Conservation (phyloP, 176 grass and related monocot species). For the Triticum timopheevii region DNA sequence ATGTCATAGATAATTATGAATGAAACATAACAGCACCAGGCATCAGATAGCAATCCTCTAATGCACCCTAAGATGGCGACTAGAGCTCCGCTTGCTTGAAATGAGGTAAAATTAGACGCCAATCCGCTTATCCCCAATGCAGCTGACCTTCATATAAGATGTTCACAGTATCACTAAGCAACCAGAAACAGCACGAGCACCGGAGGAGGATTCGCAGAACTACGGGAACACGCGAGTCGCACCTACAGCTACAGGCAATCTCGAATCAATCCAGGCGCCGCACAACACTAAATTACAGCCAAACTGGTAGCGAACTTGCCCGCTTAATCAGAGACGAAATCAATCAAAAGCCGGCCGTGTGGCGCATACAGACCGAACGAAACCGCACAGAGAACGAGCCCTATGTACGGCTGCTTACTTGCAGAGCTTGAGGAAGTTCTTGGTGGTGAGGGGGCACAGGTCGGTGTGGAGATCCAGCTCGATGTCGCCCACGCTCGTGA, state of each 20-base stretch:
- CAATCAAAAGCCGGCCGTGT: background rate
- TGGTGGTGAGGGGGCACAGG: constrained; percentile 74
- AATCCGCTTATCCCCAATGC: background rate
- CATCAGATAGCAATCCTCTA: background rate
- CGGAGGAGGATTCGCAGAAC: background rate
- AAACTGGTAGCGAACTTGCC: background rate
- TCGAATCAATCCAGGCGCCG: background rate
- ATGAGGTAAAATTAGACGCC: background rate
- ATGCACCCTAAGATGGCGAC: too few relatives aligned
- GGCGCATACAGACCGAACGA: too few relatives aligned
- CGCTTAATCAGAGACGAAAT: background rate
- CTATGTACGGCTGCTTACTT: constrained; percentile 44
- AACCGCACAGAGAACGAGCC: background rate
- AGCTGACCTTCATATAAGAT: background rate
- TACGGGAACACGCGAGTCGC: background rate
- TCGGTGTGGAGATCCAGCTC: constrained; percentile 83
- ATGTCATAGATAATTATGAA: background rate
- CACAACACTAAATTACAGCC: background rate
- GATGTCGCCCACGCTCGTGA: constrained; percentile 90
- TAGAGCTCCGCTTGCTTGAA: background rate
- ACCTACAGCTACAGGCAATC: background rate
- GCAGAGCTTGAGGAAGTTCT: constrained; percentile 99
- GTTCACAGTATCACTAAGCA: background rate
- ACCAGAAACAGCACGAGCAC: background rate
- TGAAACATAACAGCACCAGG: background rate